Base-by-base conservation (phyloP, 495 filamentous ascomycete genomes). In the Neurospora sp. region DNA sequence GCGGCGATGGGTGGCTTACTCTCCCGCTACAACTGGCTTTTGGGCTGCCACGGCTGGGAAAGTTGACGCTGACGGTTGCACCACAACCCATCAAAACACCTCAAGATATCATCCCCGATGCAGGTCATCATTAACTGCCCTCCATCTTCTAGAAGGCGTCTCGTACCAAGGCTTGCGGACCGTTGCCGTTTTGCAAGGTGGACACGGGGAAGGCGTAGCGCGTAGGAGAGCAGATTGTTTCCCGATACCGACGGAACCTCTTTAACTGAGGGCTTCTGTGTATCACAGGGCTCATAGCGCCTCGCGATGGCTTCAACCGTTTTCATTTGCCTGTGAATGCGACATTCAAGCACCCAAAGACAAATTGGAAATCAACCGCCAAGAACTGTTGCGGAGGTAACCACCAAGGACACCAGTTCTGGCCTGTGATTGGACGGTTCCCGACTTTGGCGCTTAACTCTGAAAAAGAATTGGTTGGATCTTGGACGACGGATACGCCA, bases 381-480 rank as follows among this genome's bases (percentile, higher is more conserved):
- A 35, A 66, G 53, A 35, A 37, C 3, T 12, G 1, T 53, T 22
- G 46, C 46, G 9, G 46, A 53, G 20, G 46, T 53, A 27, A 53
- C 46, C 46, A 22, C 20, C 10, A 53, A 53, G 46, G 11, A 10
- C 35, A 37, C n/a, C 20, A 18, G 1, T 66, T 66, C 27, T 66
- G 14, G 12, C 12, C 27, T 66, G 12, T 35, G 53, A 66, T 35
- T 66, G 53, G 53, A 9, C 53, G 22, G 3, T 35, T 18, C 27
- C 48, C 53, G 7, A 66, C 27, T 35, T 14, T 66, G 75, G 75
- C 75, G 75, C 74, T 75, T 75, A 77, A 66, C 71, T 70, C 12
- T 61, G 74, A 48, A 44, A 69, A 70, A 71, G 69, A 74, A 72
- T 77, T 77, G 75, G 75, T 22, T 68, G 73, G 71, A 20, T 38